phyloP scores from a whole-genome alignment of 768 basidiomycete genomes.

The Boletus bicolor region DNA sequence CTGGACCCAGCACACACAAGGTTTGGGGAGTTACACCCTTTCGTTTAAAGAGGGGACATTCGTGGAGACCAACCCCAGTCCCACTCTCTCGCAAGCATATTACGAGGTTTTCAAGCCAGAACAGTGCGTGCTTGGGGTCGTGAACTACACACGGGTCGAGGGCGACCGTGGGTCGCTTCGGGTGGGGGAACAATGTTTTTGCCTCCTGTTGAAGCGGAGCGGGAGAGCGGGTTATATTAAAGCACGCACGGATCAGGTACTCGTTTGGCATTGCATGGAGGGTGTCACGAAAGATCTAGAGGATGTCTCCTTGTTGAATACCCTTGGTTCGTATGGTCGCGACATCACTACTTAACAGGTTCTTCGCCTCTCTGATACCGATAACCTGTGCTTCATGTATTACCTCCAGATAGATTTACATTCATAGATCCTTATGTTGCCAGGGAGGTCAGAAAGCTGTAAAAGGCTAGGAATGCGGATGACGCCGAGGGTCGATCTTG shows the following conservation, averaged over 20 bases:
- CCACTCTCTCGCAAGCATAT: conserved; percentile 12
- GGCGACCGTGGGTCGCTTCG: conserved; percentile 8
- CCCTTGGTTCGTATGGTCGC: not conserved
- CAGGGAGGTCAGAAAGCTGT: conserved; percentile 4
- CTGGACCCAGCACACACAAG: conserved; percentile 3
- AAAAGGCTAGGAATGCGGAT: conserved; percentile 11
- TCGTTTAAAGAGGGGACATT: conserved; percentile 13
- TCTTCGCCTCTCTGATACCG: not conserved
- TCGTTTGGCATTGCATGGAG: conserved; percentile 10
- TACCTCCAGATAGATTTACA: not conserved
- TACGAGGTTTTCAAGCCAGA: conserved; percentile 17
- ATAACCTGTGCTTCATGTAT: not conserved
- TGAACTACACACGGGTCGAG: conserved; percentile 11
- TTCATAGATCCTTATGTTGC: not conserved
- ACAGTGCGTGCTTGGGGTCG: conserved; percentile 14
- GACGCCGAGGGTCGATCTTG: conserved; percentile 13
- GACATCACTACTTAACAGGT: not conserved
- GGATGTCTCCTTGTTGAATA: conserved; percentile 8
- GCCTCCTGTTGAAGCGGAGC: conserved; percentile 8
- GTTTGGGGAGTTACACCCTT: conserved; percentile 7
- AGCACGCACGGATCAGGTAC: conserved; percentile 14
- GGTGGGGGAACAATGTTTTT: conserved; percentile 11
- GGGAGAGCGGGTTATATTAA: conserved; percentile 9
- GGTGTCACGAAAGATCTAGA: conserved; percentile 10
- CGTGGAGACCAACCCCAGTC: conserved; percentile 4